A percentile compares a stretch with the other conserved stretches of the same genome.
phyloP scores from a whole-genome alignment of 139 green algal species.

The Auxenochlorella pyrenoidosa region DNA sequence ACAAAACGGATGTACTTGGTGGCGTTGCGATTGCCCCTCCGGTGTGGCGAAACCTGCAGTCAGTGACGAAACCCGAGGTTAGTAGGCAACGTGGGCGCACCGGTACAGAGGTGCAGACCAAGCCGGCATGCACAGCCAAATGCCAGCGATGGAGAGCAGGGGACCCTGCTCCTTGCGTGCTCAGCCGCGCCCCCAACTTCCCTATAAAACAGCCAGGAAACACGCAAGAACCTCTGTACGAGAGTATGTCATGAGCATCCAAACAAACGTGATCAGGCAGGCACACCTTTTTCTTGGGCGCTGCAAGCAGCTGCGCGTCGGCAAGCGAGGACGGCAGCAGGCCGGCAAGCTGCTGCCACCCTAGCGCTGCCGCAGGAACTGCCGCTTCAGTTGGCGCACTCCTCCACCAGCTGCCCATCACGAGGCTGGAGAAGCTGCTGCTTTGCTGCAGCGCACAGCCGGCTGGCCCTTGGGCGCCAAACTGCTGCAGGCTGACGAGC shows the following conservation, averaged over 20 bases:
- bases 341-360: constrained; percentile 1
- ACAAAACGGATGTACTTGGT: constrained; percentile 53
- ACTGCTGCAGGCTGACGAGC: constrained; percentile 2
- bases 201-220: too few species aligned
- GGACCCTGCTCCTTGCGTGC: too few species aligned
- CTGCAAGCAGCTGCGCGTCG: constrained; percentile 37
- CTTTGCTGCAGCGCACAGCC: not conserved
- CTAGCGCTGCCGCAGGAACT: not conserved
- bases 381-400: not conserved
- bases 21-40: constrained; percentile 49
- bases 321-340: constrained; percentile 19
- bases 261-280: not conserved
- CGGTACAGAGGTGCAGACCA: too few species aligned
- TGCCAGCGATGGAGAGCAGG: too few species aligned
- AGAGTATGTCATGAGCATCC: too few species aligned
- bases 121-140: too few species aligned
- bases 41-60: constrained; percentile 44
- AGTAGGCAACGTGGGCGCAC: not conserved
- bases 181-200: too few species aligned
- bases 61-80: too few species aligned
- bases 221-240: too few species aligned
- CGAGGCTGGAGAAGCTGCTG: constrained; percentile 9
- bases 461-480: not conserved
- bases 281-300: constrained; percentile 48
- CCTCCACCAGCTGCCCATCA: constrained; percentile 33